Percentiles rank a stretch among this genome's conserved stretches.
These are phyloP conservation scores for baker's yeast (Saccharomyces cerevisiae) DNA, from an alignment of 805 yeast genomes.

Conservation along the genomic window DNA sequence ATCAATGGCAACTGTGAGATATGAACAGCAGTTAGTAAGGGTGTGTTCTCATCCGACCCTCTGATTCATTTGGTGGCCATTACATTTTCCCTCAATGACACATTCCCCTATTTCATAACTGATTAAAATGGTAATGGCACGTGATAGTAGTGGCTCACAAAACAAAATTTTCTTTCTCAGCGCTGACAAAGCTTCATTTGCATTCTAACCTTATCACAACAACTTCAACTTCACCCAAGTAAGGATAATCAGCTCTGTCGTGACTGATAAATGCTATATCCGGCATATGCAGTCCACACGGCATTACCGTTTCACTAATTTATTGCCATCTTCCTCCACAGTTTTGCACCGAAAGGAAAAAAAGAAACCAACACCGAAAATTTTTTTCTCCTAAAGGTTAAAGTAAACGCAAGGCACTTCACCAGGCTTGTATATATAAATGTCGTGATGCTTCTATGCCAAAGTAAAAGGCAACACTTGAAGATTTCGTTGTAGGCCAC, in stretches of 20 bases:
- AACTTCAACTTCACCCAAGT: neutral
- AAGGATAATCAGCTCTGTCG: neutral
- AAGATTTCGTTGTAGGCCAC: neutral
- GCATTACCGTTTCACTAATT: neutral
- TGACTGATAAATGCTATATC: neutral
- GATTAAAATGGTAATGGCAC: neutral
- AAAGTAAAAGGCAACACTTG: neutral
- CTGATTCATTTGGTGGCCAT: neutral
- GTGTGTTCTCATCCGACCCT: neutral
- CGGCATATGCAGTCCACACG: neutral
- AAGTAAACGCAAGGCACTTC: neutral
- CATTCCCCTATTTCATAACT: neutral
- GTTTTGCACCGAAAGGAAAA: neutral
- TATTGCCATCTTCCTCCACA: neutral
- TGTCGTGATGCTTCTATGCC: neutral
- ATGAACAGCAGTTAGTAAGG: neutral
- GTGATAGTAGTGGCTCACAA: neutral
- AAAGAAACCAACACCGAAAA: neutral
- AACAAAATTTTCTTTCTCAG: neutral
- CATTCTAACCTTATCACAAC: neutral
- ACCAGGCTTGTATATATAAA: neutral
- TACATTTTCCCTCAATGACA: neutral
- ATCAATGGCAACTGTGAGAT: neutral
- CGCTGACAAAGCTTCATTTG: neutral
- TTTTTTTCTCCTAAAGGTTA: neutral